Conservation (phyloP, 23 red algal genomes). For the Gracilaria gracilis region DNA sequence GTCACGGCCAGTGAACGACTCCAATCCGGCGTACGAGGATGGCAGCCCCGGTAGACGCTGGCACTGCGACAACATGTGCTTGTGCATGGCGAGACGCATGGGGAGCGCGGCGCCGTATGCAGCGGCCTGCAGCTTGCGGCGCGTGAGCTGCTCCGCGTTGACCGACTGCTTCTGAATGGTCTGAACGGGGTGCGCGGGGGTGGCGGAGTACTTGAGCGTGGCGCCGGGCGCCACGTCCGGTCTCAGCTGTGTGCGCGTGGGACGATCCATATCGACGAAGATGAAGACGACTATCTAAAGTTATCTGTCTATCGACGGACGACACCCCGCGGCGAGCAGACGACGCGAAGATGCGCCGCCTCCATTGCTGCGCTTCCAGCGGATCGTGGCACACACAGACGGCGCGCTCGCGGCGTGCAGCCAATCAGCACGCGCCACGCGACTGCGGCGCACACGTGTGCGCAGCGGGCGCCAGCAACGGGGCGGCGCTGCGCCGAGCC, state of each 20-base stretch:
- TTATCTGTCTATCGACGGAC: no score
- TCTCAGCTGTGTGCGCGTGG: conserved; percentile 8
- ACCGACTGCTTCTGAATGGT: conserved; percentile 6
- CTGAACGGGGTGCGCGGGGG: conserved; percentile 41
- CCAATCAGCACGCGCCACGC: neutral
- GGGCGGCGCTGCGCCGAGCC: neutral
- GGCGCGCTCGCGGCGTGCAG: neutral
- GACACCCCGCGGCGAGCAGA: no score
- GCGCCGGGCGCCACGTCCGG: conserved; percentile 33
- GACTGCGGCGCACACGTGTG: neutral
- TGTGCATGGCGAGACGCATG: conserved; percentile 70
- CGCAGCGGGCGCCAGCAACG: neutral
- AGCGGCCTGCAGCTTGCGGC: conserved; percentile 72
- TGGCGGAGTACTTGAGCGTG: conserved; percentile 66
- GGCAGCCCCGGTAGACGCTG: conserved; percentile 76
- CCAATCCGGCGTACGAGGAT: conserved; percentile 71
- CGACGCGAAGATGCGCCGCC: no score
- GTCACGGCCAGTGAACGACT: conserved; percentile 71
- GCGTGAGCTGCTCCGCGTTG: conserved; percentile 22
- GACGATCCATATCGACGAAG: conserved; percentile 28
- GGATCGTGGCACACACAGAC: neutral
- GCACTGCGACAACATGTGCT: conserved; percentile 77
- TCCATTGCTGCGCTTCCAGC: no score
- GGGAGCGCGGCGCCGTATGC: conserved; percentile 75
- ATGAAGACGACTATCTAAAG: no score